phyloP scores from a whole-genome alignment of 371 early-diverging fungal genomes.

The Mortierella sp. region DNA sequence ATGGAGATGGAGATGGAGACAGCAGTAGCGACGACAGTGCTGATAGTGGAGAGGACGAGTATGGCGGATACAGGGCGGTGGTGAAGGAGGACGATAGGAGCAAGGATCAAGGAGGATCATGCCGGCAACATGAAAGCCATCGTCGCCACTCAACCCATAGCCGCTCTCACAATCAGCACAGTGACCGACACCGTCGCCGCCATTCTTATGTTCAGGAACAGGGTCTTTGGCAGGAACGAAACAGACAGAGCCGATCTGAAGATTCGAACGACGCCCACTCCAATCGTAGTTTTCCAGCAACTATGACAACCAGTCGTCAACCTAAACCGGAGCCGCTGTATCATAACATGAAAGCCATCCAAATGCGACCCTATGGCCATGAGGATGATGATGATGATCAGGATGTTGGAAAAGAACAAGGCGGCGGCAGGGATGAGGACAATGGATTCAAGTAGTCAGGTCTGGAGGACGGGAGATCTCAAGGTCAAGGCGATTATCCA shows the following conservation, averaged over 20 bases:
- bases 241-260: neutral
- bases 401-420: neutral
- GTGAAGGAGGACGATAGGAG: neutral
- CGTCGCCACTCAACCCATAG: neutral
- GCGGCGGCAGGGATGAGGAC: slow-evolving; percentile 3
- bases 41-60: neutral
- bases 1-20: neutral
- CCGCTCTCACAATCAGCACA: too few relatives aligned
- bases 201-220: neutral
- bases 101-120: neutral
- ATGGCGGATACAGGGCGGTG: neutral
- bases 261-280: neutral
- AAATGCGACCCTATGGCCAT: slow-evolving; percentile 34
- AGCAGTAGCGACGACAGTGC: neutral
- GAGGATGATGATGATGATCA: slow-evolving; percentile 29
- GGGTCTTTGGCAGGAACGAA: neutral
- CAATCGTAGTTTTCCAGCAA: neutral
- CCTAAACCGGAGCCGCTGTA: neutral
- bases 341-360: slow-evolving; percentile 19
- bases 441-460: neutral
- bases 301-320: neutral
- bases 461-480: neutral
- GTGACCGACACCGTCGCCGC: neutral
- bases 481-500: too few relatives aligned
- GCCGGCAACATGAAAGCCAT: neutral